Evolutionary conservation across 2,329 filamentous ascomycete genomes (phyloP).

Genomic region (Cladobotryum protrusum): DNA sequence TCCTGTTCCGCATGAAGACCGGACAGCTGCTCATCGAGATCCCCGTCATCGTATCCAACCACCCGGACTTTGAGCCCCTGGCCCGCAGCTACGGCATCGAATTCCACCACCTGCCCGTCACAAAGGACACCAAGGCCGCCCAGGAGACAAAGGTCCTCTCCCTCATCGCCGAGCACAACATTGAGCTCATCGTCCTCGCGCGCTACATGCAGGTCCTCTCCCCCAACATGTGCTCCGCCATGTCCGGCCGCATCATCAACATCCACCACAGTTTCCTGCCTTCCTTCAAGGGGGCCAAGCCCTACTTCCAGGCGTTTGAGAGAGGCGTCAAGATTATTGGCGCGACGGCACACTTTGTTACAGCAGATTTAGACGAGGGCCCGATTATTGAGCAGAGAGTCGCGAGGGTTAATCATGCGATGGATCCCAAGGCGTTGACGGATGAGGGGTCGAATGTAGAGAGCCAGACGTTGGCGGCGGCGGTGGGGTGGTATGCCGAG

Average conservation of each 20-base stretch:
- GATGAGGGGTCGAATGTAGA: slow-evolving; percentile 79
- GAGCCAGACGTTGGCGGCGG: slow-evolving; percentile 73
- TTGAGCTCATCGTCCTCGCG: slow-evolving; percentile 75
- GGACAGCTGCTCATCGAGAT: slow-evolving; percentile 66
- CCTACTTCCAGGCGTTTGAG: slow-evolving; percentile 83
- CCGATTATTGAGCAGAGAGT: slow-evolving; percentile 85
- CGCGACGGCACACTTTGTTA: slow-evolving; percentile 81
- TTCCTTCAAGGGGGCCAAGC: slow-evolving; percentile 81
- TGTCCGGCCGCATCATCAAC: slow-evolving; percentile 86
- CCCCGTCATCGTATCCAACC: slow-evolving; percentile 72
- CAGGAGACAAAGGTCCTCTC: slow-evolving; percentile 69
- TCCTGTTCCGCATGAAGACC: slow-evolving; percentile 72
- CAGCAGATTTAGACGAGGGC: slow-evolving; percentile 76
- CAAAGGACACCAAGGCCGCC: slow-evolving; percentile 65
- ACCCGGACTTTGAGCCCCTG: slow-evolving; percentile 64
- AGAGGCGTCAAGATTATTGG: slow-evolving; percentile 85
- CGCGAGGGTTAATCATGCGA: slow-evolving; percentile 66
- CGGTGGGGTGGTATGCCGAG: slow-evolving; percentile 80
- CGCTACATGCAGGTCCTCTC: slow-evolving; percentile 86
- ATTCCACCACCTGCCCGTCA: slow-evolving; percentile 77
- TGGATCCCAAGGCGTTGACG: slow-evolving; percentile 69
- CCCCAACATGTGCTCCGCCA: slow-evolving; percentile 65
- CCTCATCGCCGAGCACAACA: slow-evolving; percentile 59
- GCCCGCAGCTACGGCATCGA: slow-evolving; percentile 69
- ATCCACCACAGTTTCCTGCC: slow-evolving; percentile 82